phyloP scores from a whole-genome alignment of 768 basidiomycete genomes.

The Gymnopilus junonius region DNA sequence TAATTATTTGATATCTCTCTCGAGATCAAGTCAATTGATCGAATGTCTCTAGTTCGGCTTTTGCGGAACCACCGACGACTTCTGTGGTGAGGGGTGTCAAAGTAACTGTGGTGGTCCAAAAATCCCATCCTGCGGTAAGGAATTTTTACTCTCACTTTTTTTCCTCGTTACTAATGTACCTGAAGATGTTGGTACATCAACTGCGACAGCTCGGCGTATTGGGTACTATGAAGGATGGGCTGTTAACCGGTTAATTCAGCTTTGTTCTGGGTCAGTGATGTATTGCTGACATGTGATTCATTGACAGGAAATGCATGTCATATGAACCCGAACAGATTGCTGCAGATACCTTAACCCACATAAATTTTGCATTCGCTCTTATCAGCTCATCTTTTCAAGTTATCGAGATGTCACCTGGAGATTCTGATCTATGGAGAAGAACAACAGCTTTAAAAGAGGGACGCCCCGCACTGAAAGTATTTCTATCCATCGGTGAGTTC shows the following conservation, averaged over 20 bases:
- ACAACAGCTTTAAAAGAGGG: conserved; percentile 28
- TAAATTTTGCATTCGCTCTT: conserved; percentile 32
- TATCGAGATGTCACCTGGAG: conserved; percentile 26
- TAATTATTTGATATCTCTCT: not conserved
- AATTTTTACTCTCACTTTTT: not conserved
- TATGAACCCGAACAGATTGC: conserved; percentile 26
- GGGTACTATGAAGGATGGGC: conserved; percentile 28
- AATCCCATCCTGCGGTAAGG: conserved; percentile 16
- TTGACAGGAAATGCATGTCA: conserved; percentile 11
- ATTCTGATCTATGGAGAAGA: conserved; percentile 23
- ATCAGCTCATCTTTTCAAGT: conserved; percentile 22
- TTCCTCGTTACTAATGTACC: not conserved
- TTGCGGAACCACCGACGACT: conserved; percentile 8
- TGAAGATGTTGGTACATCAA: conserved; percentile 20
- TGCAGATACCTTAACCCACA: conserved; percentile 26
- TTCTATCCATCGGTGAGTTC: conserved; percentile 27
- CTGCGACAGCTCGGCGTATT: conserved; percentile 24
- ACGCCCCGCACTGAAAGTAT: conserved; percentile 25
- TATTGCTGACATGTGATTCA: not conserved
- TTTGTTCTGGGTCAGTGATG: not conserved
- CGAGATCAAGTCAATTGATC: not conserved
- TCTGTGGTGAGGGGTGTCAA: not conserved
- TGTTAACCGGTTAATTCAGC: not conserved
- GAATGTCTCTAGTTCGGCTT: conserved; percentile 3
- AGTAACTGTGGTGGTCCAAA: conserved; percentile 10